Evolutionary conservation across 2,329 filamentous ascomycete genomes (phyloP).

Genomic region (Diatrype stigma): DNA sequence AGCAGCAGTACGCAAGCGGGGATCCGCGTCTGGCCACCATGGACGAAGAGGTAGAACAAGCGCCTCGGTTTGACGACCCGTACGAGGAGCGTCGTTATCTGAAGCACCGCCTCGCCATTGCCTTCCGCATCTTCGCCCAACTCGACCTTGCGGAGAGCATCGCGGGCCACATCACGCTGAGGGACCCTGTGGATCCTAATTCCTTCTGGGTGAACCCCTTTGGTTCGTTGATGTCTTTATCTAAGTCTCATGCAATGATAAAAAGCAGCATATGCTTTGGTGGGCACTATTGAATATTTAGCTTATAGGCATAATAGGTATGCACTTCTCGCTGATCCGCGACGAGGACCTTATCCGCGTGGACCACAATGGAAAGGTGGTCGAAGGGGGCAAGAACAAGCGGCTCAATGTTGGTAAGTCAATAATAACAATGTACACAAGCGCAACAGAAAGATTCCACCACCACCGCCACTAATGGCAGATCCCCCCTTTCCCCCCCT

Average conservation of each 20-base stretch:
- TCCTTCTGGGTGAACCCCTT: slow-evolving; percentile 68
- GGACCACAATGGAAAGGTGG: slow-evolving; percentile 54
- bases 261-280: neutral
- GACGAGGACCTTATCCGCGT: slow-evolving; percentile 65
- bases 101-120: slow-evolving; percentile 50
- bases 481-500: no score
- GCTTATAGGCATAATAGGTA: neutral
- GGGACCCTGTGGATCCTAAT: slow-evolving; percentile 53
- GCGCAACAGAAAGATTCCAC: neutral
- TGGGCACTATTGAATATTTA: neutral
- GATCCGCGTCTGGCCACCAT: neutral
- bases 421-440: neutral
- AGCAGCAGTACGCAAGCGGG: neutral
- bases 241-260: neutral
- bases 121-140: slow-evolving; percentile 56
- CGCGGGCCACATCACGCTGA: slow-evolving; percentile 59
- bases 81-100: slow-evolving; percentile 46
- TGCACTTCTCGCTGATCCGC: slow-evolving; percentile 48
- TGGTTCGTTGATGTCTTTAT: slow-evolving; percentile 43
- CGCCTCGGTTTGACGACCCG: slow-evolving; percentile 20
- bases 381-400: slow-evolving; percentile 52
- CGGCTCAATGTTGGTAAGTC: slow-evolving; percentile 22
- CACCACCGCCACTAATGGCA: no score
- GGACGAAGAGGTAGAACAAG: neutral
- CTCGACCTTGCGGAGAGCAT: slow-evolving; percentile 49